These are phyloP conservation scores for Microcos paniculata DNA, from an alignment of 345 rosid genomes.

Conservation along the genomic window DNA sequence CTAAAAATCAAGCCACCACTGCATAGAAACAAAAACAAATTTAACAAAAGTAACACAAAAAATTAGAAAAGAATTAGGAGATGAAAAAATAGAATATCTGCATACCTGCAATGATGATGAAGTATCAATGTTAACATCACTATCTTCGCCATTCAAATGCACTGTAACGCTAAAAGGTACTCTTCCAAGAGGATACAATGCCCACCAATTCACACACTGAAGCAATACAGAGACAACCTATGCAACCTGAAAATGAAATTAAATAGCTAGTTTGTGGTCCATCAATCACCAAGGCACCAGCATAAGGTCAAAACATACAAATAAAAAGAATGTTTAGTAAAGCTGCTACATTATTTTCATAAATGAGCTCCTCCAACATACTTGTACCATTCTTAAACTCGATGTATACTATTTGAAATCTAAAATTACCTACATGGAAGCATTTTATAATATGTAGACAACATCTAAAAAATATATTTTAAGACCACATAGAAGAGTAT, in stretches of 20 bases:
- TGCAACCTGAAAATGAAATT: neutral
- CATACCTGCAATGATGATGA: constrained; percentile 92
- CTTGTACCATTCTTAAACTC: neutral
- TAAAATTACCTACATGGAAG: neutral
- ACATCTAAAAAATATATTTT: constrained; percentile 60
- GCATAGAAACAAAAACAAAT: constrained; percentile 10
- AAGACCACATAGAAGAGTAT: constrained; percentile 86
- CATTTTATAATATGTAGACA: constrained; percentile 7
- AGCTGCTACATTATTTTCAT: neutral
- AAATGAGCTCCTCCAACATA: neutral
- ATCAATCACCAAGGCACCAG: neutral
- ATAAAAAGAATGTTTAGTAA: neutral
- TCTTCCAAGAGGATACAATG: constrained; percentile 96
- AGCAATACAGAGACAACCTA: constrained; percentile 10
- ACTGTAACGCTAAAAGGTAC: constrained; percentile 96
- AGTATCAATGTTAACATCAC: constrained; percentile 85
- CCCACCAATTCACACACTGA: constrained; percentile 65
- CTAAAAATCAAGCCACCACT: constrained; percentile 99
- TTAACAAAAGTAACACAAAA: constrained; percentile 15
- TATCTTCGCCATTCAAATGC: constrained; percentile 90
- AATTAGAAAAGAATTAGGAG: constrained; percentile 12
- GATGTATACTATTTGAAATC: neutral
- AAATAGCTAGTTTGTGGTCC: neutral
- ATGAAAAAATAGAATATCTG: constrained; percentile 16
- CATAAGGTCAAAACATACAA: neutral